These are phyloP conservation scores for Flaveria linearis DNA, from an alignment of 129 eudicot genomes.

Conservation along the genomic window DNA sequence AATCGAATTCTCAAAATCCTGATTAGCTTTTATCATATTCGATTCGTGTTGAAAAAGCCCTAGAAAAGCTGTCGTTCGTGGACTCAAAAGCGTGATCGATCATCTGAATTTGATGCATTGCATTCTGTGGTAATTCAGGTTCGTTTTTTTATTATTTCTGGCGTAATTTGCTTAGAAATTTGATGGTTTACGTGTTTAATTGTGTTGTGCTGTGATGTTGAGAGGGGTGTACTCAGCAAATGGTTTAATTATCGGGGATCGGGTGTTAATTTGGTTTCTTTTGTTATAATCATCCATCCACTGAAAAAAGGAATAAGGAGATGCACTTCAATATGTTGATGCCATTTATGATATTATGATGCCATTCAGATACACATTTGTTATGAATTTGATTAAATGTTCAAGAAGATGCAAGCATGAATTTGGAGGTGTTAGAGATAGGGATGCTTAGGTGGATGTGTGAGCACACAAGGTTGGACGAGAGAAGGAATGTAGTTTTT, in stretches of 20 bases:
- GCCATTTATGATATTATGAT: slow-evolving; percentile 11
- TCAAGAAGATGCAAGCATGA: too few species aligned
- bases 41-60: slow-evolving; percentile 26
- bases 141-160: background rate
- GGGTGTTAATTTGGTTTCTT: slow-evolving; percentile 18
- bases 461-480: too few species aligned
- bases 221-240: background rate
- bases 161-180: slow-evolving; percentile 13
- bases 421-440: too few species aligned
- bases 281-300: background rate
- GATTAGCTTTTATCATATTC: slow-evolving; percentile 13
- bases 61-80: slow-evolving; percentile 23
- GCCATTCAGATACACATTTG: slow-evolving; percentile 11
- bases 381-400: background rate
- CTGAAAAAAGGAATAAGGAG: too few species aligned
- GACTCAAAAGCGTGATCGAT: slow-evolving; percentile 30
- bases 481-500: too few species aligned
- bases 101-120: slow-evolving; percentile 33
- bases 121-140: slow-evolving; percentile 28
- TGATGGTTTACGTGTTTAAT: background rate
- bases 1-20: background rate
- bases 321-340: background rate
- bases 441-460: too few species aligned
- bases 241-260: background rate
- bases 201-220: slow-evolving; percentile 9